Evolutionary conservation across 148 eudicot genomes (phyloP).

Genomic region (Rheum nobile): DNA sequence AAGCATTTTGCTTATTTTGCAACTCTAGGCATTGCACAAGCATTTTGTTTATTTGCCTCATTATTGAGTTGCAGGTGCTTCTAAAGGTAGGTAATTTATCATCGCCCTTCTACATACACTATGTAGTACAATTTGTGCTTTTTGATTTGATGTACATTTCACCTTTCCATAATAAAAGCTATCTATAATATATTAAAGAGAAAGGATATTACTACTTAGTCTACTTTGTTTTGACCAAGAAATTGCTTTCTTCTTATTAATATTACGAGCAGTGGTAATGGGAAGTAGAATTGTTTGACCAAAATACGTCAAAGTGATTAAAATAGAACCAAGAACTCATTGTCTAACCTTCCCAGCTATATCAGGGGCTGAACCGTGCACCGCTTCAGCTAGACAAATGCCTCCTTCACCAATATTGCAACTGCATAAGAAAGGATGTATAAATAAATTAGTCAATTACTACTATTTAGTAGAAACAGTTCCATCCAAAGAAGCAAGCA

Average conservation of each 20-base stretch:
- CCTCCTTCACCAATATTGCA: constrained; percentile 98
- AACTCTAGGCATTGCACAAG: background rate
- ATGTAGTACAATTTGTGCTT: background rate
- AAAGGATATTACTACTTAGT: background rate
- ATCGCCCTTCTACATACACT: background rate
- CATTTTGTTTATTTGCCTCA: background rate
- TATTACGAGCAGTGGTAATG: background rate
- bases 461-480: background rate
- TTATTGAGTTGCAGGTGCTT: background rate
- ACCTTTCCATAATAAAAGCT: background rate
- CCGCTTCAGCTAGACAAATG: constrained; percentile 97
- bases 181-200: background rate
- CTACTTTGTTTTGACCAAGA: background rate
- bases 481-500: background rate
- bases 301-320: background rate
- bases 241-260: background rate
- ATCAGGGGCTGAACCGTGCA: constrained; percentile 99
- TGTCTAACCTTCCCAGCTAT: constrained; percentile 89
- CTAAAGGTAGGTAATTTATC: background rate
- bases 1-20: background rate
- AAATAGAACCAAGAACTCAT: background rate
- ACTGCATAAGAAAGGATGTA: constrained; percentile 23
- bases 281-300: background rate
- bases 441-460: background rate
- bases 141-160: background rate